phyloP scores from a whole-genome alignment of 2,329 filamentous ascomycete species.

The Penicillium sp. region DNA sequence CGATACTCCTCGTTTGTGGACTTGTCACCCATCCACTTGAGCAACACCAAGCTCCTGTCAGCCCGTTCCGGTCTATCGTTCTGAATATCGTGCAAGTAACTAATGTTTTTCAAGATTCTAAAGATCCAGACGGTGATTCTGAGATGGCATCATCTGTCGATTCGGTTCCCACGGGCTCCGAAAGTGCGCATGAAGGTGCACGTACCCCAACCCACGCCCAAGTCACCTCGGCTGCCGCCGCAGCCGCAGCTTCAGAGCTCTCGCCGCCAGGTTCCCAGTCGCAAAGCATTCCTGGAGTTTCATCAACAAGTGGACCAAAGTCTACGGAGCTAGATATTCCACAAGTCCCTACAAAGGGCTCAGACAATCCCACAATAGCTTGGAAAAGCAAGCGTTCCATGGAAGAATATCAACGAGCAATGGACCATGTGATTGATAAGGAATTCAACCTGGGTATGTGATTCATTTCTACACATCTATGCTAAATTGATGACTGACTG shows the following conservation, averaged over 20 bases:
- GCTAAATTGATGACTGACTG: background rate
- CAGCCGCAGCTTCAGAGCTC: conserved; percentile 43
- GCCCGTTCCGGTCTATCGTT: background rate
- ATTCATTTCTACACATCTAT: background rate
- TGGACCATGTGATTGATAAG: conserved; percentile 48
- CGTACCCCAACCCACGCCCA: conserved; percentile 37
- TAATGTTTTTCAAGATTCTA: conserved; percentile 8
- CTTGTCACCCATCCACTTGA: conserved; percentile 1
- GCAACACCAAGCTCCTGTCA: conserved; percentile 1
- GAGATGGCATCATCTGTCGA: conserved; percentile 50
- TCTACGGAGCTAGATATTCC: conserved; percentile 7
- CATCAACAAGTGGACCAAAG: background rate
- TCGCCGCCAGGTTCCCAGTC: conserved; percentile 52
- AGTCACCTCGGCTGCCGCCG: conserved; percentile 24
- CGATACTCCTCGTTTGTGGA: conserved; percentile 1
- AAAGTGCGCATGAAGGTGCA: conserved; percentile 35
- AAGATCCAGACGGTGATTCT: conserved; percentile 52
- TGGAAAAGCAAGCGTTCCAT: conserved; percentile 54
- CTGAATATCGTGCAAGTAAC: background rate
- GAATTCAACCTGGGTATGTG: conserved; percentile 47
- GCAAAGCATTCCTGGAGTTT: conserved; percentile 11
- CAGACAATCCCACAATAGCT: conserved; percentile 45
- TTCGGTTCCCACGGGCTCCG: conserved; percentile 36
- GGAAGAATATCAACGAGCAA: conserved; percentile 50
- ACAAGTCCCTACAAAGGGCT: conserved; percentile 17